These are phyloP conservation scores for Elaeis oleifera DNA, from an alignment of 202 grass and related monocot genomes.

Conservation along the genomic window DNA sequence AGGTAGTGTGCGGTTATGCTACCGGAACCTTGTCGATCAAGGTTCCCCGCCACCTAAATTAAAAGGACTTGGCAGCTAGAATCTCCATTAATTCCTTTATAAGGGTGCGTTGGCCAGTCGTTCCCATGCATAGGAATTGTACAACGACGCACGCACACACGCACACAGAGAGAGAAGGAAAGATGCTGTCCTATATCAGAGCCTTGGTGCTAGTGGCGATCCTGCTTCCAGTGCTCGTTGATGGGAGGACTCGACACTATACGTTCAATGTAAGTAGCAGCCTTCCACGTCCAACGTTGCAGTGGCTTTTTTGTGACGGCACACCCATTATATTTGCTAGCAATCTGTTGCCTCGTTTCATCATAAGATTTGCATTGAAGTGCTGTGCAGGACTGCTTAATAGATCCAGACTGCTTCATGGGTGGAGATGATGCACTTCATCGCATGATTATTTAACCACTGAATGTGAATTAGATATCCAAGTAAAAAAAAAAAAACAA, in stretches of 20 bases:
- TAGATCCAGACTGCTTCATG: no score
- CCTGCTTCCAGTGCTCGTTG: conserved; percentile 19
- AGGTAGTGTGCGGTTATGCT: conserved; percentile 17
- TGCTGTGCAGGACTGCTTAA: no score
- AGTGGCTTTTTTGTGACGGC: no score
- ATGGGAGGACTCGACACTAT: conserved; percentile 47
- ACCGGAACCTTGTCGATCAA: conserved; percentile 48
- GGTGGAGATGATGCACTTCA: no score
- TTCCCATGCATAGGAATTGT: conserved; percentile 13
- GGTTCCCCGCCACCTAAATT: conserved; percentile 50
- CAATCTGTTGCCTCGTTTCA: no score
- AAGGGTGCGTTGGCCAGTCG: conserved; percentile 25
- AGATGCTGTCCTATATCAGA: background rate
- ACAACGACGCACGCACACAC: background rate
- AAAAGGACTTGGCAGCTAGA: conserved; percentile 71
- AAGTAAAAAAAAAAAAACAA: no score
- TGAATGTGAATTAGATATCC: no score
- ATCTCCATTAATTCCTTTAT: conserved; percentile 30
- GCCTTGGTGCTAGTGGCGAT: conserved; percentile 11
- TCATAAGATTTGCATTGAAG: no score
- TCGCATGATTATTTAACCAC: no score
- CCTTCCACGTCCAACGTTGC: no score
- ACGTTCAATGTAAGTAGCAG: conserved; percentile 56
- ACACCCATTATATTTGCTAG: no score
- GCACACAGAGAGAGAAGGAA: no score